phyloP scores from a whole-genome alignment of 768 basidiomycete genomes.

The Coprinopsis strossmayeri region DNA sequence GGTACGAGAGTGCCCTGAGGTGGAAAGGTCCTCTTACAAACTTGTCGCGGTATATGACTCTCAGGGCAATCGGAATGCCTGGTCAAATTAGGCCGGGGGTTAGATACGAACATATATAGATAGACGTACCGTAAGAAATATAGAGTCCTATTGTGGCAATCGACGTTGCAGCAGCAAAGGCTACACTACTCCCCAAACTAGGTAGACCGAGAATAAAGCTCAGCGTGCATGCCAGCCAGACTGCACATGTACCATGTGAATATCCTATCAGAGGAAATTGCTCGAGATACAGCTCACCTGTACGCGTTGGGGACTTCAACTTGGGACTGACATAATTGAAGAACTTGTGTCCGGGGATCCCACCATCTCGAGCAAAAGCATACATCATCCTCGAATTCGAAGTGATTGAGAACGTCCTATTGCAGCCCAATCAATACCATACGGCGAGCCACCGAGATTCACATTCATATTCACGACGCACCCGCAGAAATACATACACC shows the following conservation, averaged over 20 bases:
- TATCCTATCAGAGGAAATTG: no score
- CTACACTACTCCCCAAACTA: conserved; percentile 65
- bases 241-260: conserved; percentile 16
- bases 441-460: no score
- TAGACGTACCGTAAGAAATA: conserved; percentile 56
- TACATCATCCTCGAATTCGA: conserved; percentile 83
- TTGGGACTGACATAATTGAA: conserved; percentile 56
- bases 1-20: conserved; percentile 60
- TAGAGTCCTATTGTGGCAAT: conserved; percentile 76
- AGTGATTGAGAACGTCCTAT: conserved; percentile 68
- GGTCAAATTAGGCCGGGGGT: not conserved
- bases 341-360: conserved; percentile 60
- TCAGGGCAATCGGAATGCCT: conserved; percentile 66
- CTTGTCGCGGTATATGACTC: conserved; percentile 52
- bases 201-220: conserved; percentile 73
- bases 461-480: no score
- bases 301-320: conserved; percentile 60
- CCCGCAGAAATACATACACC: conserved; percentile 73
- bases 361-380: conserved; percentile 72
- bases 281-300: no score
- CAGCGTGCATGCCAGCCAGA: conserved; percentile 74
- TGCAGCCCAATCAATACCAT: no score
- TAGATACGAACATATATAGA: not conserved
- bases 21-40: conserved; percentile 71
- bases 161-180: conserved; percentile 53